Evolutionary conservation across 2,329 filamentous ascomycete genomes (phyloP), one percentile per base, ranked within the genome.

Genomic region (Immersiporthe knoxdaviesiana): DNA sequence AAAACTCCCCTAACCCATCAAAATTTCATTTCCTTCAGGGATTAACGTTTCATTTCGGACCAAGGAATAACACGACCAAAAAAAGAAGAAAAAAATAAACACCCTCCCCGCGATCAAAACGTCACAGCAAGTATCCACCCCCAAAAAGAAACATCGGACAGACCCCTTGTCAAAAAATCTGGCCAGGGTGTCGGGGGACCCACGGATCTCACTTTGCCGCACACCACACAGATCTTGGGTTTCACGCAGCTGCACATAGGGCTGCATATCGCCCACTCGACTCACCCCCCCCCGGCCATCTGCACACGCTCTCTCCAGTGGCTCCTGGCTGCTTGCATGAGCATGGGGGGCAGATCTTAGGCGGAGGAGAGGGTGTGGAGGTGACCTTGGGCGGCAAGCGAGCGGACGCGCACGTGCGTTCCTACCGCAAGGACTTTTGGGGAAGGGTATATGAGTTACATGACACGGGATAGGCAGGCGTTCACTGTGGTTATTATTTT

Each of bases 1-100:
- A 69, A 62, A 70, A 70, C 68, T 71, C 69, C 68, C 70, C 67
- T 70, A 66, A 71, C 67, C 70, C 67, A 71, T 50, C 52, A 52
- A 60, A 27, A 24, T 64, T 24, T 16, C 27, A 54, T 62, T 59
- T 41, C 54, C 44, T n/a, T n/a, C 65, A 68, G 65, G 65, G 56
- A 63, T 60, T 56, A 27, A 35, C 62, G 44, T 64, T 64, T 64
- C 62, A 54, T 64, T 64, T 37, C 44, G 44, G n/a, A 54, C n/a
- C n/a, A 14, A 27, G n/a, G 18, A 27, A 50, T 0, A n/a, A 35
- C 62, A 68, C 44, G 44, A 30, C 7, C 16, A 8, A n/a, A 24
- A 24, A 24, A 50, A 27, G 39, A n/a, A 12, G 6, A 39, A 39
- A 35, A 35, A 35, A 35, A 35, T 35, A 8, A 35, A n/a, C n/a